Base-by-base conservation (phyloP, 768 basidiomycete genomes). In the Rhodosporidiobolus sp. region DNA sequence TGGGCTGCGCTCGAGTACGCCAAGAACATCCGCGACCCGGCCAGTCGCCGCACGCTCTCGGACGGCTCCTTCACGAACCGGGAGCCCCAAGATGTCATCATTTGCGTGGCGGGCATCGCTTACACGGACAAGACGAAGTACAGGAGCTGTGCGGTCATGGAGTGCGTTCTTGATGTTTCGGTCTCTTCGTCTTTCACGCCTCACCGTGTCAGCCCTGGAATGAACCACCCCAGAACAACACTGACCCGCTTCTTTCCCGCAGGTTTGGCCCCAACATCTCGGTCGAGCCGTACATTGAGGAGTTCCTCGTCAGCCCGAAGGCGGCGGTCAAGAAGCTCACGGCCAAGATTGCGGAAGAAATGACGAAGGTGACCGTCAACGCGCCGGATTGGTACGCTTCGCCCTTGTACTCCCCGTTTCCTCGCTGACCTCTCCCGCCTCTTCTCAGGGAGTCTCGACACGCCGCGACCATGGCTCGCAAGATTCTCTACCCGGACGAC, bases 81-180 rank as follows among this genome's bases (percentile, higher is more conserved):
- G 24, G 69, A 65, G 22, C 66, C 76, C 3, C n/a, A 69, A 43
- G 77, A 78, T 43, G 74, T 75, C 19, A 38, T 54, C n/a, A 68
- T 77, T 28, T 65, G 64, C 30, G 69, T 78, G 26, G 78, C 76
- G 0, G 77, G 76, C 0, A 93, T 99, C 73, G 92, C 92, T 22
- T 98, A 98, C 81, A 92, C 91, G 67, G 89, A 97, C 83, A 98
- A 99, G 82, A 87, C 90, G 48, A 95, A 94, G 83, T 99, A 98
- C 80, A 85, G 94, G 73, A 94, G 92, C 79, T 82, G 87, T 76
- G 94, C 94, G 70, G 82, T 91, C 83, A 75, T 83, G 60, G 71
- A 81, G 81, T 82, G 64, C 46, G 77, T 63, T 12, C 6, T 24
- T 26, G n/a, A n/a, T 30, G 26, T 50, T 22, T 52, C 43, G 58